Percentiles rank a stretch among this genome's conserved stretches.
Conservation (phyloP, 371 early-diverging fungal species). For the Sporodiniella umbellata region DNA sequence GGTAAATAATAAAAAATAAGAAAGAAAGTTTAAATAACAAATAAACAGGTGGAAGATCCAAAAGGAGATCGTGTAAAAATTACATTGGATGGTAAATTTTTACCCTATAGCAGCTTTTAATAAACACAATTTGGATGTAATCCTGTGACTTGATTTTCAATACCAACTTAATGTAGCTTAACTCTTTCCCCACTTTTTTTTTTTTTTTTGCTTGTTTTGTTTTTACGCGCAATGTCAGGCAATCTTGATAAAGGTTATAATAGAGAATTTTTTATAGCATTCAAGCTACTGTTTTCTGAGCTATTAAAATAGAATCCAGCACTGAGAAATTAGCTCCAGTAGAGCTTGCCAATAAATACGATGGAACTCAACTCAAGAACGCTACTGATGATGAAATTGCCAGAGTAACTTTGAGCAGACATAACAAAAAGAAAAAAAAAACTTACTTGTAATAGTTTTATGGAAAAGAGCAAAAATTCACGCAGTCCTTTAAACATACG, state of each 20-base stretch:
- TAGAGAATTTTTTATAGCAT: too few species aligned
- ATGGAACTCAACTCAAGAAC: constrained; percentile 36
- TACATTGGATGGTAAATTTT: constrained; percentile 53
- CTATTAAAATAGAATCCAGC: background rate
- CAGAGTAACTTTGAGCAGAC: constrained; percentile 17
- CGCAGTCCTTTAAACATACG: constrained; percentile 32
- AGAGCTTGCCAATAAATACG: constrained; percentile 33
- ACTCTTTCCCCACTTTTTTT: too few species aligned
- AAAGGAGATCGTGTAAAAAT: constrained; percentile 51
- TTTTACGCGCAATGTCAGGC: background rate
- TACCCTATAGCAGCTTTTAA: constrained; percentile 37
- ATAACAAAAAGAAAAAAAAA: background rate
- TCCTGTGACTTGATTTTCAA: background rate
- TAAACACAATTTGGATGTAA: background rate
- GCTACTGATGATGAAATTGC: constrained; percentile 43
- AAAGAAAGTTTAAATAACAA: too few species aligned
- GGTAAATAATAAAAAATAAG: constrained; percentile 20
- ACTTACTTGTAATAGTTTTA: constrained; percentile 14
- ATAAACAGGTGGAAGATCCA: constrained; percentile 46
- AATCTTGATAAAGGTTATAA: background rate
- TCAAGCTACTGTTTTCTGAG: too few species aligned
- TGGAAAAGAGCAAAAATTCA: constrained; percentile 17
- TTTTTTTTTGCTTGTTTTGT: background rate
- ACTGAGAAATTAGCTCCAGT: constrained; percentile 12
- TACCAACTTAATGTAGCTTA: background rate